phyloP scores from a whole-genome alignment of 1,284 basidiomycete species.

The Tylopilus sp. region DNA sequence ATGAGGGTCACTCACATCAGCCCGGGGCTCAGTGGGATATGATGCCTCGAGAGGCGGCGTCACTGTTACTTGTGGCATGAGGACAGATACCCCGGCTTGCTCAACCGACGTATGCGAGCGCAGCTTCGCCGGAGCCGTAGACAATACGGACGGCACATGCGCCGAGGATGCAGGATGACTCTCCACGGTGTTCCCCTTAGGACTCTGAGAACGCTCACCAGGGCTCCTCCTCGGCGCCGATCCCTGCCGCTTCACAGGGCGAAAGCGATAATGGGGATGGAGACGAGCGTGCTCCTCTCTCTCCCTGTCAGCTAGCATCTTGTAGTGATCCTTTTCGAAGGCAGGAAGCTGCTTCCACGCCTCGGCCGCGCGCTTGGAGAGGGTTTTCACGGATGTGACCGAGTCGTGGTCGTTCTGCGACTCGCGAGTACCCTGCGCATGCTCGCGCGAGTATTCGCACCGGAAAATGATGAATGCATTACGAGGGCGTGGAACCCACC shows the following conservation, averaged over 20 bases:
- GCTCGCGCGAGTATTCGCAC: slow-evolving; percentile 57
- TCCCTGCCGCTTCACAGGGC: slow-evolving; percentile 44
- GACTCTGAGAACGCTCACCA: slow-evolving; percentile 14
- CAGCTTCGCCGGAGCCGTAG: slow-evolving; percentile 7
- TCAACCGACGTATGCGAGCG: slow-evolving; percentile 3
- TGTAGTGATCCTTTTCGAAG: slow-evolving; percentile 47
- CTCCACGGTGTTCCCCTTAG: not conserved
- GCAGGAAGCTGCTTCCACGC: slow-evolving; percentile 52
- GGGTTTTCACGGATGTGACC: slow-evolving; percentile 37
- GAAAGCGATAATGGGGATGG: slow-evolving; percentile 60
- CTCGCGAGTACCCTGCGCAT: slow-evolving; percentile 26
- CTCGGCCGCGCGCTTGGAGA: slow-evolving; percentile 61
- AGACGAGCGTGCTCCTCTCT: slow-evolving; percentile 49
- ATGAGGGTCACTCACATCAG: too few species aligned
- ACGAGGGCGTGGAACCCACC: slow-evolving; percentile 77
- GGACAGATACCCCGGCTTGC: not conserved
- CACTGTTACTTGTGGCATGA: not conserved
- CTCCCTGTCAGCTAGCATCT: slow-evolving; percentile 47
- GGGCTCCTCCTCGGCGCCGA: slow-evolving; percentile 28
- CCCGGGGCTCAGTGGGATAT: not conserved
- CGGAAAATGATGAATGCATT: slow-evolving; percentile 91
- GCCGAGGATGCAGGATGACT: not conserved
- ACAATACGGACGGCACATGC: slow-evolving; percentile 23
- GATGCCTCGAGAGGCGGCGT: slow-evolving; percentile 2
- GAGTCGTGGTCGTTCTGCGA: slow-evolving; percentile 21